Base-by-base conservation (phyloP, 2,329 filamentous ascomycete genomes). In the Harringtonia lauricola region DNA sequence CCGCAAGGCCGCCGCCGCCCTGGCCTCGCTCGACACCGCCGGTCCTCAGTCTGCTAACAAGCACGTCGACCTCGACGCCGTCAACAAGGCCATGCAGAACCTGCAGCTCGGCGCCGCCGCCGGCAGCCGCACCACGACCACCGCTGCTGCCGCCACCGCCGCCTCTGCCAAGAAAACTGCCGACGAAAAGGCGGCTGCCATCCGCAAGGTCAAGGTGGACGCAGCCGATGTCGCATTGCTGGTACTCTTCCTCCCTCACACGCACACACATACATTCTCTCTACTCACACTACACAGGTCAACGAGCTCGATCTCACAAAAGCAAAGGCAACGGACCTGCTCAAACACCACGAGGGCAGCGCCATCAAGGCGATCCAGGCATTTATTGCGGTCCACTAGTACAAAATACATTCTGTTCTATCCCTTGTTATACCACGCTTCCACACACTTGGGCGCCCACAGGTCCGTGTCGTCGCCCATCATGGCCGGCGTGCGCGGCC, bases 271-370 rank as follows among this genome's bases (percentile, higher is more conserved):
- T n/a, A 3, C 8, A 24, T 34, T 26, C 29, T 8, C 15, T 34
- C n/a, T 8, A 8, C 24, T 12, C 31, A 21, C 18, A 19, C 22
- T 13, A 14, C 15, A 36, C 46, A 81, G 79, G 68, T 83, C 13
- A 77, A 84, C 39, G 74, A 89, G 58, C 70, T 89, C 28, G 84
- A 90, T 48, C 58, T 90, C 30, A 64, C 74, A 2, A 88, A 86
- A 61, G 53, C 65, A 3, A 86, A 81, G 60, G 86, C 83, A 2
- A 88, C 81, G 2, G 85, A 90, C 48, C 61, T 90, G 41, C 68
- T 92, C 6, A 81, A 79, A 59, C 67, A 72, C 6, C 70, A 88
- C 54, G 82, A 87, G 40, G 86, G 84, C 3, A 72, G 86, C 55
- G 74, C 74, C 2, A 69, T 81, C 33, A 71, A 75, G 59, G 83